Base-by-base conservation (phyloP, 768 basidiomycete species). In the Tricholoma sp. region DNA sequence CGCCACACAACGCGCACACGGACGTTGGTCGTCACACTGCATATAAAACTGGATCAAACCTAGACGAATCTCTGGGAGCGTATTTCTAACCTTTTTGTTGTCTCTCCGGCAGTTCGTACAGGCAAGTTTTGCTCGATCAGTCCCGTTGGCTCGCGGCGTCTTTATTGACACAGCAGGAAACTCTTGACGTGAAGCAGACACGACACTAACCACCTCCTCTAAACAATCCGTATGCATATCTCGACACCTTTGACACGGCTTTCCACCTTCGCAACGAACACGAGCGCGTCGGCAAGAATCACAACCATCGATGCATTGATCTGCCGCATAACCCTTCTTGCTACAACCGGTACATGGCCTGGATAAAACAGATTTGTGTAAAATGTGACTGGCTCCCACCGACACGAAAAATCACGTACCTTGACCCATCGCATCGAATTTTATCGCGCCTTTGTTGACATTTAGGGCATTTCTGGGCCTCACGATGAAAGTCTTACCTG, bases 21-120 rank as follows among this genome's bases (percentile, higher is more conserved):
- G 85, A 18, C 83, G 78, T 58, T 83, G 77, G 61, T 84, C 77
- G 50, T 85, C 83, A 61, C 84, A 86, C 84, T 86, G 47, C 51
- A 51, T 55, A 28, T 28, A 45, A 28, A 51, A 34, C 59, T 36
- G 50, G 44, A 58, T 32, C 42, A 20, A 56, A 53, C 2, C 15
- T 39, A 50, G 51, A 34, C 55, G 12, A 63, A 47, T 54, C 12
- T 24, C 28, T 15, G 44, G 39, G 20, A 33, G 58, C 15, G 20
- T 13, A 45, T 42, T 31, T 52, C 64, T 5, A 53, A 78, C 84
- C 81, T 86, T 85, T 67, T 85, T 85, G 63, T 86, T 86, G 61
- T 84, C 84, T 58, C 78, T 78, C 29, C 82, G 77, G 67, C 85
- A 86, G 50, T 70, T 79, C 60, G 77, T 75, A 67, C 84, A 86